Evolutionary conservation across 192 early-diverging fungal genomes (phyloP), one percentile per base, ranked within the genome.

Genomic region (Phlyctochytrium planicorne): DNA sequence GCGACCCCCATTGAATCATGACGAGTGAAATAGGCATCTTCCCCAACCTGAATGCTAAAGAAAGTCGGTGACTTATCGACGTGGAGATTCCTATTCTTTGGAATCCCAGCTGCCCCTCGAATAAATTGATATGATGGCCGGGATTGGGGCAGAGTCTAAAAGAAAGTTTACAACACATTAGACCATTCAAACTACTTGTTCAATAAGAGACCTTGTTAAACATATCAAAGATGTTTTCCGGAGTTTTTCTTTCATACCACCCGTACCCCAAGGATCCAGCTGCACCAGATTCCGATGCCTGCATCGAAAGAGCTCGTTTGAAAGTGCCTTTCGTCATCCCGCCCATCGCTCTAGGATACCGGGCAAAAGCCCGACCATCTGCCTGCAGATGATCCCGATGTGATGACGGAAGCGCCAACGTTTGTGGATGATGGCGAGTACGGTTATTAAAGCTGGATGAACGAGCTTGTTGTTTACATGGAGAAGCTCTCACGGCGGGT

Each of bases 11-110:
- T 68, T 1, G 92, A 86, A 71, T 98, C 94, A 25, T 84, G 69
- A 60, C 95, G 84, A 56, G 78, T 72, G 70, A 98, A 98, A 72
- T 92, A 98, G 2, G 94, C 91, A 72, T 98, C 97, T 77, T 98
- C 95, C 30, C 97, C 97, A 30, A 90, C 90, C 66, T 79, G 81
- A 3, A 84, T 75, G 20, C 74, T 77, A 1, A 80, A 53, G 31
- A 63, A 74, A 0, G 66, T 47, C 40, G 29, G 23, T 34, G 1
- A 40, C 23, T 47, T n/a, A 10, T 12, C 14, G 30, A 34, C 36
- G 23, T 56, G 24, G 14, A 10, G 17, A 24, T 53, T 47, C 67
- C 71, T 53, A 67, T 73, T 59, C 70, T 78, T 79, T 75, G 88
- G 84, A 30, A 84, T 82, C 20, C 82, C 88, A 0, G 84, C 79